These are phyloP conservation scores for Nakazawaea laoshanensis DNA, from an alignment of 805 yeast species.

Conservation along the genomic window DNA sequence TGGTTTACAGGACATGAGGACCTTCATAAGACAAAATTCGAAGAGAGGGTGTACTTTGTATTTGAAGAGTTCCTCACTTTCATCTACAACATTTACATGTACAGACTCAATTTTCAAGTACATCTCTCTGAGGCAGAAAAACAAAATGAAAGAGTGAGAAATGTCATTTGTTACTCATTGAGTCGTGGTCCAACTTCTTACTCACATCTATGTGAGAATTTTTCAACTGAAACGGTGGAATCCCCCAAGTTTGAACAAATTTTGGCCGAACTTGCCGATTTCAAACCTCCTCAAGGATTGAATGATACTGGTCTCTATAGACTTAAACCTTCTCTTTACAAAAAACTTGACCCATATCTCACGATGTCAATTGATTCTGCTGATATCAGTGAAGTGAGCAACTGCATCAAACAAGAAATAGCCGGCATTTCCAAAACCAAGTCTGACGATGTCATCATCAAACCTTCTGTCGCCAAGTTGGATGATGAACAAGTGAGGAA, in stretches of 20 bases:
- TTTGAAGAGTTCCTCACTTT: slow-evolving; percentile 33
- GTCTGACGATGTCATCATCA: slow-evolving; percentile 34
- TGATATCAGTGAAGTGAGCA: slow-evolving; percentile 44
- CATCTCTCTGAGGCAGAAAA: slow-evolving; percentile 20
- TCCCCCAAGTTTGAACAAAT: slow-evolving; percentile 34
- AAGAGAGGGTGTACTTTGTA: slow-evolving; percentile 38
- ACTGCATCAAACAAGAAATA: slow-evolving; percentile 34
- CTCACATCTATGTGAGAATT: slow-evolving; percentile 32
- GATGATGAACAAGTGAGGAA: slow-evolving; percentile 17
- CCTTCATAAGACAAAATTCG: slow-evolving; percentile 31
- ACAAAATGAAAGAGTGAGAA: slow-evolving; percentile 22
- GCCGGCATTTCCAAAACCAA: slow-evolving; percentile 28
- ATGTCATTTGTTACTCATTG: slow-evolving; percentile 39
- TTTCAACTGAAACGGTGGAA: slow-evolving; percentile 26
- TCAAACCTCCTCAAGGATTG: slow-evolving; percentile 57
- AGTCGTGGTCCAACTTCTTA: slow-evolving; percentile 46
- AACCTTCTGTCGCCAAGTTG: slow-evolving; percentile 32
- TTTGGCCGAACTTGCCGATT: slow-evolving; percentile 51
- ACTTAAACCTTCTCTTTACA: slow-evolving; percentile 37
- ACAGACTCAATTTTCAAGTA: slow-evolving; percentile 22
- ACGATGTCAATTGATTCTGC: slow-evolving; percentile 35
- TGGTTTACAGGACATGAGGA: slow-evolving; percentile 35
- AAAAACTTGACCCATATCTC: slow-evolving; percentile 53
- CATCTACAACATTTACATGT: slow-evolving; percentile 34
- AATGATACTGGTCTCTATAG: slow-evolving; percentile 62